Evolutionary conservation across 2,329 filamentous ascomycete genomes (phyloP).

Genomic region (Microcera coccophila): DNA sequence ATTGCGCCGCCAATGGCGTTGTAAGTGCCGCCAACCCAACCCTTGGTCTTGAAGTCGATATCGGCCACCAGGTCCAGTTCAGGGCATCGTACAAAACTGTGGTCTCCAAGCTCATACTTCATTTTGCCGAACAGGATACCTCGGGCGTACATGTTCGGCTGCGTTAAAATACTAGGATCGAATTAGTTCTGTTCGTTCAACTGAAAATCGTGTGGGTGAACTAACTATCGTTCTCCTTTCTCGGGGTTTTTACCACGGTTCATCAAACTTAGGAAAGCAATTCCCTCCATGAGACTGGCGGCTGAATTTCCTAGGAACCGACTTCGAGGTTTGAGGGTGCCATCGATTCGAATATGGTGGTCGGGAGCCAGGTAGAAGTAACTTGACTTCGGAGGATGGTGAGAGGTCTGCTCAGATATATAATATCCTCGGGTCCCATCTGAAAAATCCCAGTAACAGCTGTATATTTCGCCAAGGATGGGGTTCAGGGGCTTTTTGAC

Average conservation of each 20-base stretch:
- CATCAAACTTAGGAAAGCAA: constrained; percentile 76
- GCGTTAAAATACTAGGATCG: constrained; percentile 70
- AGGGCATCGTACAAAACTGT: constrained; percentile 87
- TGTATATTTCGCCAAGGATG: constrained; percentile 90
- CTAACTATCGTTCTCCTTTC: constrained; percentile 82
- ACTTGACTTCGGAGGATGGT: constrained; percentile 96
- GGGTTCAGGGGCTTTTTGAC: constrained; percentile 98
- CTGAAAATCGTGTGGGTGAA: constrained; percentile 15
- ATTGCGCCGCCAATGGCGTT: constrained; percentile 92
- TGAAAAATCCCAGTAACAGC: constrained; percentile 90
- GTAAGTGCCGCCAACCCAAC: constrained; percentile 93
- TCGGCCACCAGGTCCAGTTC: constrained; percentile 84
- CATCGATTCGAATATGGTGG: constrained; percentile 91
- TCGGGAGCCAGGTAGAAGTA: constrained; percentile 98
- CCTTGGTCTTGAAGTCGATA: constrained; percentile 97
- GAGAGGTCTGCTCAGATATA: constrained; percentile 94
- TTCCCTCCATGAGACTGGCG: constrained; percentile 96
- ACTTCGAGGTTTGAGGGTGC: constrained; percentile 89
- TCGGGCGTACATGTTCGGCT: constrained; percentile 98
- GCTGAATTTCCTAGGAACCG: constrained; percentile 96
- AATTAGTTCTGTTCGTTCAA: constrained; percentile 6
- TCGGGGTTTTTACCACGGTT: constrained; percentile 67
- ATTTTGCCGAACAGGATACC: constrained; percentile 98
- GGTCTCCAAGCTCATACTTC: constrained; percentile 98
- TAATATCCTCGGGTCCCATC: constrained; percentile 88